Percentiles rank a stretch among this genome's conserved stretches.
These are phyloP conservation scores for Madurella mycetomatis DNA, from an alignment of 2,329 filamentous ascomycete species.

Conservation along the genomic window DNA sequence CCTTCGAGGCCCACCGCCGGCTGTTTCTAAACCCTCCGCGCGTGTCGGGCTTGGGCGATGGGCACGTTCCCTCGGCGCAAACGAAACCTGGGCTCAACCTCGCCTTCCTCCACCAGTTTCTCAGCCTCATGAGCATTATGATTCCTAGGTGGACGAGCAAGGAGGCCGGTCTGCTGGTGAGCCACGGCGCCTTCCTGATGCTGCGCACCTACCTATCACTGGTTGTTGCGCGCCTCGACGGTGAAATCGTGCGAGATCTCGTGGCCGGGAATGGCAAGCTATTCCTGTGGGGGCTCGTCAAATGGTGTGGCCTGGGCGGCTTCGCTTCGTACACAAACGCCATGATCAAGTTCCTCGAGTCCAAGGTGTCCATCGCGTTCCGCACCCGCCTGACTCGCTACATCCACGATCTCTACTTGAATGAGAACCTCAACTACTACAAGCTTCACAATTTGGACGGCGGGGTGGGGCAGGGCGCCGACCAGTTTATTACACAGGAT, in stretches of 20 bases:
- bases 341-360: conserved; percentile 98
- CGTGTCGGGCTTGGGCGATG: conserved; percentile 70
- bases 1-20: conserved; percentile 91
- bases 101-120: conserved; percentile 93
- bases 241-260: conserved; percentile 91
- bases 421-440: conserved; percentile 93
- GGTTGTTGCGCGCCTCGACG: conserved; percentile 86
- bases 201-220: conserved; percentile 90
- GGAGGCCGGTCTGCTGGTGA: conserved; percentile 83
- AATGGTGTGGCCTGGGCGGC: conserved; percentile 93
- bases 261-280: conserved; percentile 89
- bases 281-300: conserved; percentile 83
- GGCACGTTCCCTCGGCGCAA: conserved; percentile 75
- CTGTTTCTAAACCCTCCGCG: conserved; percentile 89
- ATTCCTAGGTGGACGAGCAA: conserved; percentile 94
- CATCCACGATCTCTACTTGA: conserved; percentile 94
- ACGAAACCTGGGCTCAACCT: conserved; percentile 93
- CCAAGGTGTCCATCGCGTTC: conserved; percentile 97
- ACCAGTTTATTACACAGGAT: conserved; percentile 97
- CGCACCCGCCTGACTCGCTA: conserved; percentile 90
- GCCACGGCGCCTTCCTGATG: conserved; percentile 85
- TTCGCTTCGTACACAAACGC: conserved; percentile 96
- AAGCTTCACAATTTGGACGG: conserved; percentile 91
- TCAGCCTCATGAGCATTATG: conserved; percentile 96
- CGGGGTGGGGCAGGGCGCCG: conserved; percentile 83